A percentile compares a stretch with the other conserved stretches of the same genome.
Conservation (phyloP, 176 grass and related monocot species). For the Aegilops tauschii region DNA sequence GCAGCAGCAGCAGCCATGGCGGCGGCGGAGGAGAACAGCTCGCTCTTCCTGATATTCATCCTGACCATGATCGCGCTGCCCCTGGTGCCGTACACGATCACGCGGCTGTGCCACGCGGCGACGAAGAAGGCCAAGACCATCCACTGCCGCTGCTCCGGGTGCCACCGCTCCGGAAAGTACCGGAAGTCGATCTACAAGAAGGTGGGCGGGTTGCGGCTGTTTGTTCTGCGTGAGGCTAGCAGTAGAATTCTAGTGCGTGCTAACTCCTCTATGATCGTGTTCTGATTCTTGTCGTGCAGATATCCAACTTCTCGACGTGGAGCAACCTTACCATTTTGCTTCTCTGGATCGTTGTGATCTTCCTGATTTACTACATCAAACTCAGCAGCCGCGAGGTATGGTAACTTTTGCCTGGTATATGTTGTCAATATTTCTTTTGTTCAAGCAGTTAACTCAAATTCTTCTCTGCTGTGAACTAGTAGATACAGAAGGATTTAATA, state of each 20-base stretch:
- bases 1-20: slow-evolving; percentile 47
- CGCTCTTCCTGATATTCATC: slow-evolving; percentile 93
- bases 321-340: slow-evolving; percentile 82
- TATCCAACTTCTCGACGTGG: slow-evolving; percentile 97
- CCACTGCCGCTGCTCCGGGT: slow-evolving; percentile 85
- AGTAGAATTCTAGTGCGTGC: not conserved
- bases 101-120: slow-evolving; percentile 52
- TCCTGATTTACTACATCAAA: slow-evolving; percentile 96
- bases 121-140: slow-evolving; percentile 83
- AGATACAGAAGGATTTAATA: not conserved
- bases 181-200: slow-evolving; percentile 94
- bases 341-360: slow-evolving; percentile 84
- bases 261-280: not conserved
- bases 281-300: slow-evolving; percentile 41
- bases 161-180: slow-evolving; percentile 84
- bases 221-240: not conserved
- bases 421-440: not conserved
- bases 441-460: not conserved
- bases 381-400: slow-evolving; percentile 85
- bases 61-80: slow-evolving; percentile 97
- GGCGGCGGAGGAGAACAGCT: slow-evolving; percentile 86
- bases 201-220: slow-evolving; percentile 22
- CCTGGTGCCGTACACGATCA: slow-evolving; percentile 85
- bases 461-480: not conserved
- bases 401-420: not conserved